Conservation (phyloP, 768 basidiomycete genomes). For the Suillus clintonianus region DNA sequence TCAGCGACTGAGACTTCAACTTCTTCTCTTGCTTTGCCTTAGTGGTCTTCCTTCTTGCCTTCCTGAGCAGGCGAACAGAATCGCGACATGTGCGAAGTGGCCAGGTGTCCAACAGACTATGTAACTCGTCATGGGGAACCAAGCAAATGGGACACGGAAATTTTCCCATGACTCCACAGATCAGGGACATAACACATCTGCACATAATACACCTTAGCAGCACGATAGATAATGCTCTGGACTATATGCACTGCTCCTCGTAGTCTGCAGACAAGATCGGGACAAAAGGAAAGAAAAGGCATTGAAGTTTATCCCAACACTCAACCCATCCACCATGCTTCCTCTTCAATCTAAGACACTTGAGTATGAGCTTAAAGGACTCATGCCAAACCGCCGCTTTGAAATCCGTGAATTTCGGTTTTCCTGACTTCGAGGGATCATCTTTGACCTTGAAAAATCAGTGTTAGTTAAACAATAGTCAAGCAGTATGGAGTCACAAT, state of each 20-base stretch:
- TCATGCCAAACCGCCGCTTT: constrained; percentile 25
- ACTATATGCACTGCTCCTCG: constrained; percentile 25
- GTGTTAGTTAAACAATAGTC: not conserved
- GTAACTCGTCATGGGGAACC: constrained; percentile 27
- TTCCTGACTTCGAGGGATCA: constrained; percentile 2
- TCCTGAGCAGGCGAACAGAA: not conserved
- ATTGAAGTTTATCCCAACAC: constrained; percentile 8
- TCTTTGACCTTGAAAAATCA: constrained; percentile 7
- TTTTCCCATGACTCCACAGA: constrained; percentile 23
- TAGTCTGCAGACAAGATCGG: constrained; percentile 26
- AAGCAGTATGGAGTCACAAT: not conserved
- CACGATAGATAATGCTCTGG: not conserved
- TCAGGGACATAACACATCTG: constrained; percentile 36
- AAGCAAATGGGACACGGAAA: constrained; percentile 40
- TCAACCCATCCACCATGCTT: constrained; percentile 12
- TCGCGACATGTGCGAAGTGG: not conserved
- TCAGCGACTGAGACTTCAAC: constrained; percentile 4
- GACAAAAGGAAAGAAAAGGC: constrained; percentile 19
- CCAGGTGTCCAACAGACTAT: constrained; percentile 13
- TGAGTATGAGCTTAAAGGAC: constrained; percentile 11
- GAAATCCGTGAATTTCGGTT: constrained; percentile 14
- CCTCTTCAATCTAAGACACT: constrained; percentile 10
- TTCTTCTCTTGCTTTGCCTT: constrained; percentile 4
- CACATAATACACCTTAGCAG: not conserved
- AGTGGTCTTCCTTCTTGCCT: not conserved